These are phyloP conservation scores for Lachnellula cervina DNA, from an alignment of 2,329 filamentous ascomycete genomes.

Conservation along the genomic window DNA sequence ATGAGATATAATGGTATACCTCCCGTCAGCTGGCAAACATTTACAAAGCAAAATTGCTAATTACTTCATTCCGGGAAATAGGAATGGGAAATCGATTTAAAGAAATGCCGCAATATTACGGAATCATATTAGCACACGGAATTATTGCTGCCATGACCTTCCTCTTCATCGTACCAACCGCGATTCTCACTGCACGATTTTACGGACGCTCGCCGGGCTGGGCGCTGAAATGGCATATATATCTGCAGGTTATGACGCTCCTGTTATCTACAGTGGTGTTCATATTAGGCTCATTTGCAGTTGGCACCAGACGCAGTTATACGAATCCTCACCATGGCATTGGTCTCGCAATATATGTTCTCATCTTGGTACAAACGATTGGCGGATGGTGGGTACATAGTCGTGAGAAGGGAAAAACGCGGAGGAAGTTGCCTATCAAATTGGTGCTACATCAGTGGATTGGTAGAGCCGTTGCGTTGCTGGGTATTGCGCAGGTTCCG, in stretches of 20 bases:
- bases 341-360: slow-evolving; percentile 70
- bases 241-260: slow-evolving; percentile 65
- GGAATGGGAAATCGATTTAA: slow-evolving; percentile 81
- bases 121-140: slow-evolving; percentile 65
- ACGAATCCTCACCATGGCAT: slow-evolving; percentile 85
- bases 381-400: slow-evolving; percentile 58
- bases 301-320: slow-evolving; percentile 65
- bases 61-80: slow-evolving; percentile 14
- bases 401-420: slow-evolving; percentile 38
- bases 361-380: slow-evolving; percentile 66
- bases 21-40: not conserved
- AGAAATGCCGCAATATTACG: slow-evolving; percentile 63
- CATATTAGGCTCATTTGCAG: slow-evolving; percentile 71
- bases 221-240: slow-evolving; percentile 66
- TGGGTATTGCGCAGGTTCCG: slow-evolving; percentile 83
- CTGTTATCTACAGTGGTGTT: slow-evolving; percentile 67
- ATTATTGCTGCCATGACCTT: slow-evolving; percentile 70
- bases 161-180: slow-evolving; percentile 65
- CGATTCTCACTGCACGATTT: slow-evolving; percentile 72
- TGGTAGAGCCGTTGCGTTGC: slow-evolving; percentile 69
- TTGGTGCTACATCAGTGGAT: slow-evolving; percentile 74
- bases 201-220: slow-evolving; percentile 56
- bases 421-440: slow-evolving; percentile 34
- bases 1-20: slow-evolving; percentile 75
- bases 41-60: not conserved